Evolutionary conservation across 2,329 filamentous ascomycete species (phyloP), one percentile per base, ranked within the genome.

Genomic region (Monosporascus sp.): DNA sequence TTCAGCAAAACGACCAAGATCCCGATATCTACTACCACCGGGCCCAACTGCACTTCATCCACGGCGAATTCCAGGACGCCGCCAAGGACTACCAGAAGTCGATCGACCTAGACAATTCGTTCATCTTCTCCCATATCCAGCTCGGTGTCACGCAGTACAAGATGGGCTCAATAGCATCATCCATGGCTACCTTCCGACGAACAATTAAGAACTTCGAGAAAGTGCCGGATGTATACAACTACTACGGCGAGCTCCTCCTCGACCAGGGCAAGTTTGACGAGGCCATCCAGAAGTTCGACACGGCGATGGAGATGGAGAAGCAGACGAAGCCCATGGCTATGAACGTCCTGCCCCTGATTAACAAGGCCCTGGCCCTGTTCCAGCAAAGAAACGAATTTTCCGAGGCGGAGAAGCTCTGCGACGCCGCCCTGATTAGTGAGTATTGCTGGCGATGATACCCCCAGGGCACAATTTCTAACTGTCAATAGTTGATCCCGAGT

Each of bases 71-170:
- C 63, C 85, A 87, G 52, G 90, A 95, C 62, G 94, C 94, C 5
- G 92, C 94, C 55, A 96, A 95, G 77, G 94, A 99, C 76, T 99
- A 99, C 77, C 94, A 99, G 72, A 97, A 96, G 77, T 97, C 94
- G 3, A 99, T 99, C 66, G 94, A 99, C 65, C 82, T 99, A 31
- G 94, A 99, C 78, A 83, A 85, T 63, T 86, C 90, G 62, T 99
- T 99, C 74, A 99, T 99, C 77, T 99, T 96, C 82, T 97, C 93
- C 7, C 94, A 99, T 76, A 99, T 99, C 67, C 94, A 99, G 74
- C 89, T 99, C 44, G 94, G 94, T 71, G 94, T 99, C 50, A 99
- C 94, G 49, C 94, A 99, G 75, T 99, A 99, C 80, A 99, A 99
- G 86, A 95, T 97, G 88, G 94, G 94, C 62, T 96, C 91, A 31